Base-by-base conservation (phyloP, 2,329 filamentous ascomycete genomes). In the Aaosphaeria arxii region DNA sequence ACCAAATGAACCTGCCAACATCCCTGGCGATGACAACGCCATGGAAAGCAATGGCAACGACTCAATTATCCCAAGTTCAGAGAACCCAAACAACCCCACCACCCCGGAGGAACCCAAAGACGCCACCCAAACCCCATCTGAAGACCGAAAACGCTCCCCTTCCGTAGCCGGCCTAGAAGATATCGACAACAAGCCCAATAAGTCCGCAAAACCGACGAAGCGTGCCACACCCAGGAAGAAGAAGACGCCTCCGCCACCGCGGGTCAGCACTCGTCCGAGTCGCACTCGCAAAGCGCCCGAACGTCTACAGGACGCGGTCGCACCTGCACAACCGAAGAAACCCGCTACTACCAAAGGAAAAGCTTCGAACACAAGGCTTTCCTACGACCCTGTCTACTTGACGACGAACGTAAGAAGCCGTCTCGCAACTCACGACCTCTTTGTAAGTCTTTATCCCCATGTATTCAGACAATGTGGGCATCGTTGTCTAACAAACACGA, bases 401-500 rank as follows among this genome's bases (percentile, higher is more conserved):
- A 66, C 66, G 4, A 65, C 66, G 30, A 60, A 67, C 43, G 54
- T 64, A 5, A 58, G 54, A 11, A 61, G 55, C 17, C 62, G 61
- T 9, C 54, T 71, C 4, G 58, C 45, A 5, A 66, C 65, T 43
- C 61, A 57, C 11, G 66, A 71, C 46, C 42, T 70, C 40, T 65
- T 63, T 43, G 59, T 57, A 55, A 42, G 52, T 50, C n/a, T 24
- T 32, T 28, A 4, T 40, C 17, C 11, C 11, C 5, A 11, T n/a
- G 4, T 5, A 9, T 36, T 4, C 33, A 36, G 17, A 24, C 17
- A 24, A 24, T 24, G 17, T 3, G 17, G 17, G 17, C 30, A 40
- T 6, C 24, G 6, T 11, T 41, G 31, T 24, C 47, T 56, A 40
- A 57, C 42, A 6, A 11, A 11, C 13, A 24, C 17, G 17, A 13